These are phyloP conservation scores for Ascosphaera apis DNA, from an alignment of 2,329 filamentous ascomycete genomes.

Conservation along the genomic window DNA sequence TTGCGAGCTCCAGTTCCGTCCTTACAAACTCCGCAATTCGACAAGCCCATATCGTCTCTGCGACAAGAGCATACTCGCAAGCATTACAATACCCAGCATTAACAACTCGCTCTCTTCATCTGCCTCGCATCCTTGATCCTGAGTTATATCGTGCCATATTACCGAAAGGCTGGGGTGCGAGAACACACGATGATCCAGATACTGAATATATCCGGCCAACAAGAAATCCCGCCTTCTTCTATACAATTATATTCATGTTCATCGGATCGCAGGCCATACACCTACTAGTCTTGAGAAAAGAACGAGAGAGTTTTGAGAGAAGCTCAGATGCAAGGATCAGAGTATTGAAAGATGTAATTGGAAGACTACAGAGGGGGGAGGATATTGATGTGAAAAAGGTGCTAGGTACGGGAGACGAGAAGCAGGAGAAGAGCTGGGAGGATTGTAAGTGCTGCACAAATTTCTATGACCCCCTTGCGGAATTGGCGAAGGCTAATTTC, in stretches of 20 bases:
- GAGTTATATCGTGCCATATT: no score
- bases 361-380: conserved; percentile 23
- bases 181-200: no score
- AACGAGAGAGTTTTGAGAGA: conserved; percentile 48
- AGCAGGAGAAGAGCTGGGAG: conserved; percentile 68
- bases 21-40: no score
- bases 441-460: conserved; percentile 38
- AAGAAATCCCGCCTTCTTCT: conserved; percentile 69
- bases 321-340: conserved; percentile 59
- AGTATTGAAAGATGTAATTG: conserved; percentile 42
- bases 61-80: no score
- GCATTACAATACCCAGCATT: no score
- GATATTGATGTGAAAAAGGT: conserved; percentile 65
- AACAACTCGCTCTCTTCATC: no score
- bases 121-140: no score
- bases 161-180: no score
- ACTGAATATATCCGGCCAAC: no score
- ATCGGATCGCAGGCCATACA: conserved; percentile 94
- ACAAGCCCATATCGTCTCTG: no score
- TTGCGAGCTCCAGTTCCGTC: no score
- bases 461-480: no score
- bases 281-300: conserved; percentile 58
- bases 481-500: not conserved
- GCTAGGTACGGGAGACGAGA: conserved; percentile 54
- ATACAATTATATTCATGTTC: conserved; percentile 58